These are phyloP conservation scores for Crataegus laevigata DNA, from an alignment of 306 rosid genomes.

Conservation along the genomic window DNA sequence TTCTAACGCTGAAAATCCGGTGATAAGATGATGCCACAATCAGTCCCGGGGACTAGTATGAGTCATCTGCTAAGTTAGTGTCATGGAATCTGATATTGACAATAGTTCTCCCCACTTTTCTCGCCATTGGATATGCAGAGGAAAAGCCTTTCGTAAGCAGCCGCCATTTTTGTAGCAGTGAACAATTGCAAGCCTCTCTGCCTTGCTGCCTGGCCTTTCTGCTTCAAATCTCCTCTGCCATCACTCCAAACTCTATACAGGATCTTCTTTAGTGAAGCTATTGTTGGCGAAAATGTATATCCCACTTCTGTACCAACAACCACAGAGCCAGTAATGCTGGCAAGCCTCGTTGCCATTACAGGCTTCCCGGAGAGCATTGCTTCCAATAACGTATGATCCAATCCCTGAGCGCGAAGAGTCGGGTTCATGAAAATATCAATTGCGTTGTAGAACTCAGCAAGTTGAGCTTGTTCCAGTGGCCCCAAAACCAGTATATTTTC, in stretches of 20 bases:
- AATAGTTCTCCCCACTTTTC: slow-evolving; percentile 17
- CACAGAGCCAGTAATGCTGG: slow-evolving; percentile 64
- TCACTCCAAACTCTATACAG: slow-evolving; percentile 28
- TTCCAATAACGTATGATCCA: slow-evolving; percentile 59
- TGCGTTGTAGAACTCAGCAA: slow-evolving; percentile 53
- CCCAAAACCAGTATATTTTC: slow-evolving; percentile 42
- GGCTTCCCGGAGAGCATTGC: slow-evolving; percentile 59
- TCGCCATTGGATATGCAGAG: slow-evolving; percentile 47
- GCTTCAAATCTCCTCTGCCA: slow-evolving; percentile 38
- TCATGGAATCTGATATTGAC: slow-evolving; percentile 29
- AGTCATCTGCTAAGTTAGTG: background rate
- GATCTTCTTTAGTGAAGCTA: slow-evolving; percentile 40
- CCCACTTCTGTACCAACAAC: slow-evolving; percentile 51
- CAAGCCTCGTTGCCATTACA: slow-evolving; percentile 58
- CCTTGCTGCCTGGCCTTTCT: slow-evolving; percentile 47
- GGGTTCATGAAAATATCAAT: slow-evolving; percentile 50
- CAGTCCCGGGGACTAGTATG: background rate
- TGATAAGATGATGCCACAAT: background rate
- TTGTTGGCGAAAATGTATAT: slow-evolving; percentile 60
- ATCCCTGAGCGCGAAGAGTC: slow-evolving; percentile 50
- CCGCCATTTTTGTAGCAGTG: slow-evolving; percentile 64
- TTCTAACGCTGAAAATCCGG: background rate
- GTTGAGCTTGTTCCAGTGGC: slow-evolving; percentile 50
- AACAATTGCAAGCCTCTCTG: slow-evolving; percentile 60
- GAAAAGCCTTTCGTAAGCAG: slow-evolving; percentile 69